phyloP scores from a whole-genome alignment of 2,329 filamentous ascomycete genomes.

The Zymoseptoria ardabiliae region DNA sequence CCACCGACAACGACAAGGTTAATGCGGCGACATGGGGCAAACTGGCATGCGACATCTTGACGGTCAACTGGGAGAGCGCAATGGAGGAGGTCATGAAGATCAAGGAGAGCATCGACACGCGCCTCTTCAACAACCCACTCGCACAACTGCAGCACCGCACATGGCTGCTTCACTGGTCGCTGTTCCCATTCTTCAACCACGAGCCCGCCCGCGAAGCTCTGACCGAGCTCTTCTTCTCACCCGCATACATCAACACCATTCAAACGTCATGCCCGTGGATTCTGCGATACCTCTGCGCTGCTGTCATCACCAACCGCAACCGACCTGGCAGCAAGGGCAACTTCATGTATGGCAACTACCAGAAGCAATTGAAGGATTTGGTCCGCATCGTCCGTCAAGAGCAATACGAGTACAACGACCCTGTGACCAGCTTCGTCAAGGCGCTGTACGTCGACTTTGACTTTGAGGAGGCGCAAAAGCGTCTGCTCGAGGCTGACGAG shows the following conservation, averaged over 20 bases:
- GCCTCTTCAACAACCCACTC: constrained; percentile 91
- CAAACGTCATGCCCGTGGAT: constrained; percentile 97
- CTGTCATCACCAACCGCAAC: constrained; percentile 81
- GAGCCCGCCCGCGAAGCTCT: constrained; percentile 83
- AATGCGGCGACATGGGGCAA: constrained; percentile 95
- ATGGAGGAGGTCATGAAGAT: constrained; percentile 88
- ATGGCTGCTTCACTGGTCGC: constrained; percentile 95
- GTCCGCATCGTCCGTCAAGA: constrained; percentile 94
- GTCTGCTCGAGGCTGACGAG: constrained; percentile 79
- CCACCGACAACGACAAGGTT: constrained; percentile 97
- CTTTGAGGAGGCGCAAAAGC: constrained; percentile 91
- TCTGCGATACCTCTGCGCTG: constrained; percentile 83
- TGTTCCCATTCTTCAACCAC: constrained; percentile 99
- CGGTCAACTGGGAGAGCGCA: constrained; percentile 87
- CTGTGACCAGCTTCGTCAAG: constrained; percentile 91
- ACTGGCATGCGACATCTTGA: constrained; percentile 90
- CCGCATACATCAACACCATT: constrained; percentile 98
- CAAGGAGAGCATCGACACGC: constrained; percentile 85
- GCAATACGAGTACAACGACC: constrained; percentile 94
- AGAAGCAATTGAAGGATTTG: constrained; percentile 98
- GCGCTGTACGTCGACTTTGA: constrained; percentile 95
- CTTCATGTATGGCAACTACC: constrained; percentile 93
- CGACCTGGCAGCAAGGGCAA: constrained; percentile 78
- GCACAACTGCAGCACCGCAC: constrained; percentile 94
- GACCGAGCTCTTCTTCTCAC: constrained; percentile 94